Evolutionary conservation across 331 rosid species (phyloP).

Genomic region (Arachis monticola): DNA sequence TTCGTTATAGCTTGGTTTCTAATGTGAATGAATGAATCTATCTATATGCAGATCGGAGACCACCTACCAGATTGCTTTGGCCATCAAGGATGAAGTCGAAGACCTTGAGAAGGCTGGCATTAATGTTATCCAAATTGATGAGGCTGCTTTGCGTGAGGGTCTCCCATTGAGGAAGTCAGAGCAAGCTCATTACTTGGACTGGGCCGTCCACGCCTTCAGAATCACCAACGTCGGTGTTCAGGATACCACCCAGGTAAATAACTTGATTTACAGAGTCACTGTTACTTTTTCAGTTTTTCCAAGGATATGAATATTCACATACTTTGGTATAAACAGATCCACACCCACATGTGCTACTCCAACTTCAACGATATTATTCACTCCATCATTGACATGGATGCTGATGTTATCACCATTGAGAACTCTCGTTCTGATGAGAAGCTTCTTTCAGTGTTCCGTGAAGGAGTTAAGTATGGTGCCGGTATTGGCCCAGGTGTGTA

Average conservation of each 20-base stretch:
- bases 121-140: conserved; percentile 90
- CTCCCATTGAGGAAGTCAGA: conserved; percentile 92
- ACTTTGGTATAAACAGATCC: conserved; percentile 63
- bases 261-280: conserved; percentile 2
- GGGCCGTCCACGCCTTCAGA: conserved; percentile 98
- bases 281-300: not conserved
- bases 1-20: conserved; percentile 25
- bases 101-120: conserved; percentile 94
- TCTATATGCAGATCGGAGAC: conserved; percentile 75
- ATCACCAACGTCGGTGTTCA: conserved; percentile 86
- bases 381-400: conserved; percentile 88
- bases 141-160: conserved; percentile 98
- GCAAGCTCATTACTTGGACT: conserved; percentile 86
- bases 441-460: conserved; percentile 96
- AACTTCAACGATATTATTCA: conserved; percentile 87
- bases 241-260: conserved; percentile 85
- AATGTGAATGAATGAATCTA: conserved; percentile 29
- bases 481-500: conserved; percentile 99
- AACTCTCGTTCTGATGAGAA: conserved; percentile 96
- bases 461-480: conserved; percentile 98
- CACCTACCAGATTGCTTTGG: conserved; percentile 92
- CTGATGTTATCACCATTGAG: conserved; percentile 90
- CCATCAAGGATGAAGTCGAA: conserved; percentile 97
- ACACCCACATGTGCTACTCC: conserved; percentile 99
- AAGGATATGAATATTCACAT: not conserved